Percentiles rank a stretch among this genome's conserved stretches.
phyloP scores from a whole-genome alignment of 2,329 filamentous ascomycete genomes.

The Ceratocystis albifundus region DNA sequence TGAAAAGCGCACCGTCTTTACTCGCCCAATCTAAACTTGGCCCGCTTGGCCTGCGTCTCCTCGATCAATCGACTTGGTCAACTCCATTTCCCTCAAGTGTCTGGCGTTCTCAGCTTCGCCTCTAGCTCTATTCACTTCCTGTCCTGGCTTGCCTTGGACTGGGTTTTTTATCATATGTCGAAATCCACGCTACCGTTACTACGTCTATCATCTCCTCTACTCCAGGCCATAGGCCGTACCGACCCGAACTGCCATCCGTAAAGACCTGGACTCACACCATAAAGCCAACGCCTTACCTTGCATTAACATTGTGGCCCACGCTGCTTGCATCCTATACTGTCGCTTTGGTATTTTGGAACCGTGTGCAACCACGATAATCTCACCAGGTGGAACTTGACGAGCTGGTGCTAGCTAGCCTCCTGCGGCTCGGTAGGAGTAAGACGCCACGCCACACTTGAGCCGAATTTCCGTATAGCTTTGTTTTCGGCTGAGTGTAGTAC shows the following conservation, averaged over 20 bases:
- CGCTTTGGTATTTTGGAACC: not conserved
- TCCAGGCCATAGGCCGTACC: not conserved
- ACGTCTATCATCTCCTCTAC: not conserved
- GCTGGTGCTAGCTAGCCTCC: not conserved
- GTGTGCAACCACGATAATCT: not conserved
- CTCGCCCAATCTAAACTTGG: not conserved
- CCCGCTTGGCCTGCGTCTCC: not conserved
- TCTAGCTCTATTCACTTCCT: not conserved
- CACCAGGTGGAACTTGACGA: not conserved
- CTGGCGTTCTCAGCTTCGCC: too few relatives aligned
- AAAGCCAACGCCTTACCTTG: not conserved
- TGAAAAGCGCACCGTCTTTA: too few relatives aligned
- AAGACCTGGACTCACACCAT: not conserved
- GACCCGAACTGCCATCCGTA: not conserved
- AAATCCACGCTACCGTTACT: not conserved
- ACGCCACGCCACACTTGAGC: not conserved
- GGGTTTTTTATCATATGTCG: not conserved
- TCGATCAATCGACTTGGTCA: not conserved
- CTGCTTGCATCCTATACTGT: not conserved
- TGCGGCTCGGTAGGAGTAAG: not conserved
- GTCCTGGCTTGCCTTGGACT: not conserved
- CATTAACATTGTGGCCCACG: not conserved
- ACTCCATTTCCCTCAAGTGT: not conserved
- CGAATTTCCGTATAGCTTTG: not conserved
- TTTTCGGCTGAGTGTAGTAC: not conserved